Evolutionary conservation across 345 rosid species (phyloP), one percentile per base, ranked within the genome.

Genomic region (Syzygium jambos): DNA sequence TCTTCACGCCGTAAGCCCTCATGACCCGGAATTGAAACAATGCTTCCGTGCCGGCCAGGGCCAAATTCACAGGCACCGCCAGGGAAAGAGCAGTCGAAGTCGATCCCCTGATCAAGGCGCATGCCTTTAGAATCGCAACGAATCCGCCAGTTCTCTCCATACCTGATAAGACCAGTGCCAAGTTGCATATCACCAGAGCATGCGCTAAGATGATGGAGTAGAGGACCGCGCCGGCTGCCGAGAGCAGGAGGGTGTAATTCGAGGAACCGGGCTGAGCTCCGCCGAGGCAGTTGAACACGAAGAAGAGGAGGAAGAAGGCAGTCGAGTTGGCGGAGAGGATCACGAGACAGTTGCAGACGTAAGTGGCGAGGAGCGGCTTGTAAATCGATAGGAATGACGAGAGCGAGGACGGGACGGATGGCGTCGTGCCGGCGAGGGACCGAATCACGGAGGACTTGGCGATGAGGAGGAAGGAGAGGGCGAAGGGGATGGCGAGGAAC

Each of bases 291-390:
- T 89, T 93, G 85, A 89, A 94, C 22, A 92, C 88, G 27, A 98
- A 59, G 92, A 95, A 91, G 8, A 95, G 87, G 88, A 96, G 51
- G 51, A 91, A 91, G 54, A 98, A 94, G 54, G 94, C 96, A 9
- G 96, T 94, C 9, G 99, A 94, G 86, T 95, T 98, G 29, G 98
- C 98, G 0, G 96, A 94, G 89, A 96, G 27, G 89, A 96, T 91
- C 57, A 95, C 87, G 87, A 95, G 88, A 0, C 90, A 90, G 90
- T 94, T 96, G 86, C 94, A 94, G 51, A 93, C 4, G 65, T 87
- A 90, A 52, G 98, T 95, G 54, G 65, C 34, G 34, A 96, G 89
- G 77, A 98, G 93, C 21, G 94, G 95, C 14, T 87, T 57, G 88
- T 89, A 93, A 87, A 91, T 88, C 53, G 92, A 91, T 85, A 94